Conservation (phyloP, 371 early-diverging fungal species). For the Mortierella sp. region DNA sequence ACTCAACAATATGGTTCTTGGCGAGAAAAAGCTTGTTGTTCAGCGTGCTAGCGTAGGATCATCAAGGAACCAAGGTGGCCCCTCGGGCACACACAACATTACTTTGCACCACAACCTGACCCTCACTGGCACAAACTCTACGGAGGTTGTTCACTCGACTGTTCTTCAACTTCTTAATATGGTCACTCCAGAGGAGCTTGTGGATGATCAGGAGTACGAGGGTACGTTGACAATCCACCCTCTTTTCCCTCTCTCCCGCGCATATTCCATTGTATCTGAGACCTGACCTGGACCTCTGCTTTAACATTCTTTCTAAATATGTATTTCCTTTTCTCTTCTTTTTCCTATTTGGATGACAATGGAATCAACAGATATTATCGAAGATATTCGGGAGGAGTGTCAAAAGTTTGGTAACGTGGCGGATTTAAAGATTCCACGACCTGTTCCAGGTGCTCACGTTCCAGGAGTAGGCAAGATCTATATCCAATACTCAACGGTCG, state of each 20-base stretch:
- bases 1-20: constrained; percentile 94
- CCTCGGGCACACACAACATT: constrained; percentile 48
- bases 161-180: constrained; percentile 94
- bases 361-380: constrained; percentile 78
- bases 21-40: constrained; percentile 94
- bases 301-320: neutral
- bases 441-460: constrained; percentile 59
- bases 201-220: constrained; percentile 88
- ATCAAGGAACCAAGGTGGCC: constrained; percentile 57
- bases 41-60: constrained; percentile 93
- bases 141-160: constrained; percentile 73
- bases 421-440: constrained; percentile 89
- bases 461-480: constrained; percentile 94
- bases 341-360: constrained; percentile 4
- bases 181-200: constrained; percentile 91
- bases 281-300: neutral
- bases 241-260: neutral
- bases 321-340: too few relatives aligned
- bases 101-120: constrained; percentile 37
- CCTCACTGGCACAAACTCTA: constrained; percentile 29
- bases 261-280: neutral
- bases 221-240: constrained; percentile 57
- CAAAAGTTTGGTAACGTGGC: constrained; percentile 84
- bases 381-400: constrained; percentile 94
- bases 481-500: constrained; percentile 74